Percentiles rank a stretch among this genome's conserved stretches.
These are phyloP conservation scores for Nemania serpens DNA, from an alignment of 2,329 filamentous ascomycete species.

Conservation along the genomic window DNA sequence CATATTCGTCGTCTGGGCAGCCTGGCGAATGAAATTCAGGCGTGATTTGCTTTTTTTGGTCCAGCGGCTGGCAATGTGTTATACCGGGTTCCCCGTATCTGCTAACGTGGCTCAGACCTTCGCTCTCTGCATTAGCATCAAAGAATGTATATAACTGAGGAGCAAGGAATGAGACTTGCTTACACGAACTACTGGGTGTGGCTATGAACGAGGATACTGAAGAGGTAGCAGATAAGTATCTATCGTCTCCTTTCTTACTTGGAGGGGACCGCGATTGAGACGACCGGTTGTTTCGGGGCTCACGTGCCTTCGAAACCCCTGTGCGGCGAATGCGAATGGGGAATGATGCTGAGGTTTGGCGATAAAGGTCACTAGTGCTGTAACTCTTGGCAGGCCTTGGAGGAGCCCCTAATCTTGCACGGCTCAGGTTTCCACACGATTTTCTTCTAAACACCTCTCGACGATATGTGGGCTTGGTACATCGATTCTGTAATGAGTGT, in stretches of 20 bases:
- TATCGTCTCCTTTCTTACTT: neutral
- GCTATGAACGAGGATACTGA: neutral
- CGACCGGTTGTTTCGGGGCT: neutral
- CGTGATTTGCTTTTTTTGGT: neutral
- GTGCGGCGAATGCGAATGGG: neutral
- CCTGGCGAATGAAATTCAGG: neutral
- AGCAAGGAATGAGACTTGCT: neutral
- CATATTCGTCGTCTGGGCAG: neutral
- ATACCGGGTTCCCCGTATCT: neutral
- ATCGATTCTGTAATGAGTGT: neutral
- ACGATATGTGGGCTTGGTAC: neutral
- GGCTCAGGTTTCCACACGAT: neutral
- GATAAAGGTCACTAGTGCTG: neutral
- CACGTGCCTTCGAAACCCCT: neutral
- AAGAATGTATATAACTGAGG: neutral
- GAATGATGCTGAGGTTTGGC: neutral
- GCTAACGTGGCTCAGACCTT: neutral
- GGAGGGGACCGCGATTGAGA: neutral
- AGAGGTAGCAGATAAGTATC: neutral
- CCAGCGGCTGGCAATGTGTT: neutral
- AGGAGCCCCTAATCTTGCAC: neutral
- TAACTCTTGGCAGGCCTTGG: neutral
- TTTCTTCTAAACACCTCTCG: neutral
- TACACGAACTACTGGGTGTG: neutral
- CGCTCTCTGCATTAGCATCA: neutral